These are phyloP conservation scores for Podospora fimiseda DNA, from an alignment of 495 filamentous ascomycete genomes.

Conservation along the genomic window DNA sequence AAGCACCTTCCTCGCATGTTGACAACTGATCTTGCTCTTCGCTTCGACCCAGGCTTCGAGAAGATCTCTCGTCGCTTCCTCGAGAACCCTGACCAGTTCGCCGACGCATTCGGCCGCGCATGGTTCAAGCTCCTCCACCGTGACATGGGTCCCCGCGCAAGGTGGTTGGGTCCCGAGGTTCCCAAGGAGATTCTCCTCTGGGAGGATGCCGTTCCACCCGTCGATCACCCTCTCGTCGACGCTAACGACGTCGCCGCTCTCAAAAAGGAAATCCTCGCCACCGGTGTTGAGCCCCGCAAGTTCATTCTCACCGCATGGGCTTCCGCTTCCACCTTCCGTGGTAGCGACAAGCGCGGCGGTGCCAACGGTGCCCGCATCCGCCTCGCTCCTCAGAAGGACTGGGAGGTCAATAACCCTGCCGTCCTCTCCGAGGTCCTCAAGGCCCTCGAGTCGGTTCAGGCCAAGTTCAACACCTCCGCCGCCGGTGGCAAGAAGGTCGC, in stretches of 20 bases:
- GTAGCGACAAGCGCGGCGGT: conserved; percentile 68
- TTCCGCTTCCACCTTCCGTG: conserved; percentile 65
- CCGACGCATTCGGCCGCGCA: conserved; percentile 58
- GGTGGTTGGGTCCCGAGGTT: conserved; percentile 64
- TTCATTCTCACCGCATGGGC: conserved; percentile 61
- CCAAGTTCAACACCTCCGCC: conserved; percentile 55
- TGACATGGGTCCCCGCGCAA: conserved; percentile 61
- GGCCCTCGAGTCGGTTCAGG: conserved; percentile 55
- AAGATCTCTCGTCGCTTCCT: conserved; percentile 65
- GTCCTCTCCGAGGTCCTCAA: conserved; percentile 51
- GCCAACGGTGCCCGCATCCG: conserved; percentile 70
- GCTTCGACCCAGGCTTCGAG: conserved; percentile 62
- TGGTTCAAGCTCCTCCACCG: conserved; percentile 78
- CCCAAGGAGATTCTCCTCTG: conserved; percentile 56
- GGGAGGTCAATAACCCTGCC: conserved; percentile 61
- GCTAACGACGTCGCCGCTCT: conserved; percentile 51
- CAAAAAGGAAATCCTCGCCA: conserved; percentile 57
- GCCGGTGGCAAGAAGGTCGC: conserved; percentile 59
- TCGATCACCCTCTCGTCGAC: conserved; percentile 50
- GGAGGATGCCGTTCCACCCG: conserved; percentile 58
- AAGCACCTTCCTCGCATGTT: conserved; percentile 64
- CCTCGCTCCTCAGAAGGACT: conserved; percentile 60
- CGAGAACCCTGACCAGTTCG: conserved; percentile 56
- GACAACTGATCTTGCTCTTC: conserved; percentile 63
- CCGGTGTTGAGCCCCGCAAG: conserved; percentile 48